Conservation (phyloP, 108 stramenopile species). For the Phaeodactylum tricornutum region DNA sequence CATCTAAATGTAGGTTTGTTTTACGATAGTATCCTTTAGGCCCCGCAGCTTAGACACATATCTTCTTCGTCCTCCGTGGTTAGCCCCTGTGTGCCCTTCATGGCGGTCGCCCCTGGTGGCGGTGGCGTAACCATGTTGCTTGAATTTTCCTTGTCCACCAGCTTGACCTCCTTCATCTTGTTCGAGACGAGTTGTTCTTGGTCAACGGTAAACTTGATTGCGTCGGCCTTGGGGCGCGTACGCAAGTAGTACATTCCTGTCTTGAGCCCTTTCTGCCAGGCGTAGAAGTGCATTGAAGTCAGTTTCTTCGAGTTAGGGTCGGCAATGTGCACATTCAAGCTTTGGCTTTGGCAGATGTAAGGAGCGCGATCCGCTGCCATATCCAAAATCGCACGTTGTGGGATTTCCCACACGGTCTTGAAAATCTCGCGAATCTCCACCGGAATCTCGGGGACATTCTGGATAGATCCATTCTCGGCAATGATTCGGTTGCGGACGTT, state of each 20-base stretch:
- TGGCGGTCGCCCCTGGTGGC: slow-evolving; percentile 15
- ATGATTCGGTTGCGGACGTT: slow-evolving; percentile 93
- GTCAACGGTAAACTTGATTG: slow-evolving; percentile 98
- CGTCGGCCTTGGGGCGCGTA: slow-evolving; percentile 97
- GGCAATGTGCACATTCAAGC: slow-evolving; percentile 98
- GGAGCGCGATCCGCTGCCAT: slow-evolving; percentile 99
- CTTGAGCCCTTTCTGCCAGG: slow-evolving; percentile 98
- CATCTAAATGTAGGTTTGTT: too few relatives aligned
- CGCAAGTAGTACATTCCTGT: slow-evolving; percentile 99
- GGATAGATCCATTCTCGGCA: slow-evolving; percentile 94
- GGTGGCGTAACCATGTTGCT: slow-evolving; percentile 18
- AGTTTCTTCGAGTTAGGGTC: slow-evolving; percentile 89
- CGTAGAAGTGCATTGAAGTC: slow-evolving; percentile 97
- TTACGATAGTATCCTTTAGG: too few relatives aligned
- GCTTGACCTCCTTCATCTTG: slow-evolving; percentile 16
- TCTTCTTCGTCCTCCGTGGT: slow-evolving; percentile 69
- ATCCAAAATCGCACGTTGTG: slow-evolving; percentile 90
- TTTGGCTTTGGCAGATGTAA: slow-evolving; percentile 98
- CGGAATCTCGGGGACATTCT: slow-evolving; percentile 88
- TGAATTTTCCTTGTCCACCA: slow-evolving; percentile 2
- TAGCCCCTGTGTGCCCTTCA: slow-evolving; percentile 31
- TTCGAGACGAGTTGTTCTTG: slow-evolving; percentile 53
- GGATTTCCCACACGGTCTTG: slow-evolving; percentile 99
- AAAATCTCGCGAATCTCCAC: slow-evolving; percentile 88
- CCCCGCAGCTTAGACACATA: slow-evolving; percentile 84